Evolutionary conservation across 768 basidiomycete genomes (phyloP).

Genomic region (Cystofilobasidium macerans): DNA sequence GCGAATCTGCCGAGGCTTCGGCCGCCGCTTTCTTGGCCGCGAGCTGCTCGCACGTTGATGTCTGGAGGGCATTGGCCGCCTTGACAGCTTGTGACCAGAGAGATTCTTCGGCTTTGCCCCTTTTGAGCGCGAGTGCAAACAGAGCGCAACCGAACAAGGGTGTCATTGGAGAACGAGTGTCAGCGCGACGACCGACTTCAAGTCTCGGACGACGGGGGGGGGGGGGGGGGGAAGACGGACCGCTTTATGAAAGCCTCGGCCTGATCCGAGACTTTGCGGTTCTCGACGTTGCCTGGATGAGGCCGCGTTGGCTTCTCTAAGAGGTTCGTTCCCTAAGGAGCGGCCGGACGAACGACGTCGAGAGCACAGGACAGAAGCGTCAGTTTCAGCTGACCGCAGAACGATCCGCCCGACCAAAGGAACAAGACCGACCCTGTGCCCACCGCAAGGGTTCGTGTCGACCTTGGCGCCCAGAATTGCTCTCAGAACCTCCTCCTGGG

Average conservation of each 20-base stretch:
- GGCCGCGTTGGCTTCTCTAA: conserved; percentile 18
- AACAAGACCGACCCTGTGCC: conserved; percentile 1
- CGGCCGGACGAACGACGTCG: neutral
- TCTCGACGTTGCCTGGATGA: conserved; percentile 23
- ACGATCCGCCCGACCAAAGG: neutral
- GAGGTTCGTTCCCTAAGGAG: neutral
- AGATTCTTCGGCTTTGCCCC: conserved; percentile 23
- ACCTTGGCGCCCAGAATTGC: conserved; percentile 16
- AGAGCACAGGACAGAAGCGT: too few species aligned
- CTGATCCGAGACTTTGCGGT: conserved; percentile 1
- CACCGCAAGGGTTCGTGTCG: conserved; percentile 23
- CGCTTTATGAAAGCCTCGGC: conserved; percentile 14
- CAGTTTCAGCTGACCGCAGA: neutral
- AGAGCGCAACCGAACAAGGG: neutral
- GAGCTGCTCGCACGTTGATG: conserved; percentile 13
- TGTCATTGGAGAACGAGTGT: neutral
- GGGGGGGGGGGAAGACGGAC: neutral
- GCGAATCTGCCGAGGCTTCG: neutral
- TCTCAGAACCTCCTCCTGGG: conserved; percentile 19
- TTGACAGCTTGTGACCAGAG: conserved; percentile 24
- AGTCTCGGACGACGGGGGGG: too few species aligned
- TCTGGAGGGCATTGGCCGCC: conserved; percentile 25
- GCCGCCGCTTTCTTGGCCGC: conserved; percentile 2
- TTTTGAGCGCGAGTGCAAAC: neutral
- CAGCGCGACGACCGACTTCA: too few species aligned